Base-by-base conservation (phyloP, 2,329 filamentous ascomycete genomes). In the Parastagonospora avenae region DNA sequence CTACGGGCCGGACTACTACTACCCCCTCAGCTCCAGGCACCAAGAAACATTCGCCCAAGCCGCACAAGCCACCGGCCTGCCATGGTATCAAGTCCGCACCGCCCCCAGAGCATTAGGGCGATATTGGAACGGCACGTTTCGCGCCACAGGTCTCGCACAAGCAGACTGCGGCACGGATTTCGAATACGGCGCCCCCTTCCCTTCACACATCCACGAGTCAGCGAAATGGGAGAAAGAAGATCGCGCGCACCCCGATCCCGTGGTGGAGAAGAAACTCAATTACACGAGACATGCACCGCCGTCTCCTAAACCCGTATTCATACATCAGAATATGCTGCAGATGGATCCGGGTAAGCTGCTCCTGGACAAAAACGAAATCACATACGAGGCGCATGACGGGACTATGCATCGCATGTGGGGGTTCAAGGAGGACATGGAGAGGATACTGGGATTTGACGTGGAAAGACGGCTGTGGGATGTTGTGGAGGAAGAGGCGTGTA, bases 1-100 rank as follows among this genome's bases (percentile, higher is more conserved):
- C 63, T 79, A 80, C 65, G 82, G 82, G 0, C 79, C 81, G 1
- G 64, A 71, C 12, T 75, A 76, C 61, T 84, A 79, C 67, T 84
- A 82, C 57, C 75, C 75, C 0, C 62, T 83, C 8, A 77, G 77
- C 19, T 68, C 78, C 50, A 78, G 78, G 19, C 79, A 81, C 64
- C 80, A 80, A 60, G 79, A 82, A 53, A 81, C 78, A 0, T 80
- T 80, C 48, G 54, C 77, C 8, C 74, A 74, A 42, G 78, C 77
- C 0, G 78, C 78, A 6, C 57, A 75, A n/a, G 76, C 71, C 8
- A 63, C 79, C n/a, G 64, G 67, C 2, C 54, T 66, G 6, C 70
- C 75, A 0, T 77, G 71, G 52, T 79, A 78, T 60, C 65, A 74
- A 58, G 72, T 78, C 43, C 65, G 69, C 46, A 70, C 71, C 24